phyloP scores from a whole-genome alignment of 768 basidiomycete genomes.

The Boletellus sp. region DNA sequence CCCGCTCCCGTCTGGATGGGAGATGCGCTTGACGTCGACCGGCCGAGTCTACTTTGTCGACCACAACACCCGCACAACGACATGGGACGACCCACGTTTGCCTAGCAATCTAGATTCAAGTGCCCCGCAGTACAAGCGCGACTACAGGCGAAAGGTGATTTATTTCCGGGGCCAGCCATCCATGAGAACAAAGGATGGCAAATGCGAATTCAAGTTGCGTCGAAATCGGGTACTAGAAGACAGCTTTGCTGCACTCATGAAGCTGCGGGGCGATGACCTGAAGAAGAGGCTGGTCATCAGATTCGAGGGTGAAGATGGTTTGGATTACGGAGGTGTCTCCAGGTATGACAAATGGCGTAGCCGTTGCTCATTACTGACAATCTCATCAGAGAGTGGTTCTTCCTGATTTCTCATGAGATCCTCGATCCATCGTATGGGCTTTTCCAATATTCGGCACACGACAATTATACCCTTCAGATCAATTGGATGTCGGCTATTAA shows the following conservation, averaged over 20 bases:
- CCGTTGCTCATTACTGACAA: not conserved
- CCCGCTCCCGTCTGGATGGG: slow-evolving; percentile 88
- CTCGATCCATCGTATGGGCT: slow-evolving; percentile 82
- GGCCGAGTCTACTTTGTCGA: slow-evolving; percentile 89
- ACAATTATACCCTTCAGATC: slow-evolving; percentile 79
- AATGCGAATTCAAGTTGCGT: slow-evolving; percentile 83
- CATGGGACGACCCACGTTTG: slow-evolving; percentile 90
- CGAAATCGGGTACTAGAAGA: slow-evolving; percentile 83
- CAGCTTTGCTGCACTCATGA: slow-evolving; percentile 83
- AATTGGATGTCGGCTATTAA: slow-evolving; percentile 75
- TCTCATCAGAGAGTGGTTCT: slow-evolving; percentile 72
- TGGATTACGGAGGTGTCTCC: slow-evolving; percentile 76
- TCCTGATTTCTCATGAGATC: slow-evolving; percentile 77
- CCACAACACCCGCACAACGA: slow-evolving; percentile 84
- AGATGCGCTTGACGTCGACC: slow-evolving; percentile 87
- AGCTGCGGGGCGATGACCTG: slow-evolving; percentile 63
- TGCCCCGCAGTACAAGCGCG: slow-evolving; percentile 94
- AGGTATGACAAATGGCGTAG: slow-evolving; percentile 40
- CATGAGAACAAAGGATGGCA: slow-evolving; percentile 71
- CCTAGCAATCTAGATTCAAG: slow-evolving; percentile 80
- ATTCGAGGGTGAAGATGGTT: slow-evolving; percentile 76
- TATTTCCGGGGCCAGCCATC: slow-evolving; percentile 91
- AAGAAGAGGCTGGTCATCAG: slow-evolving; percentile 69
- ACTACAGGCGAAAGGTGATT: slow-evolving; percentile 87
- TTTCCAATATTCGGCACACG: slow-evolving; percentile 76